phyloP scores from a whole-genome alignment of 2,329 filamentous ascomycete species.

The Aureobasidium sp. region DNA sequence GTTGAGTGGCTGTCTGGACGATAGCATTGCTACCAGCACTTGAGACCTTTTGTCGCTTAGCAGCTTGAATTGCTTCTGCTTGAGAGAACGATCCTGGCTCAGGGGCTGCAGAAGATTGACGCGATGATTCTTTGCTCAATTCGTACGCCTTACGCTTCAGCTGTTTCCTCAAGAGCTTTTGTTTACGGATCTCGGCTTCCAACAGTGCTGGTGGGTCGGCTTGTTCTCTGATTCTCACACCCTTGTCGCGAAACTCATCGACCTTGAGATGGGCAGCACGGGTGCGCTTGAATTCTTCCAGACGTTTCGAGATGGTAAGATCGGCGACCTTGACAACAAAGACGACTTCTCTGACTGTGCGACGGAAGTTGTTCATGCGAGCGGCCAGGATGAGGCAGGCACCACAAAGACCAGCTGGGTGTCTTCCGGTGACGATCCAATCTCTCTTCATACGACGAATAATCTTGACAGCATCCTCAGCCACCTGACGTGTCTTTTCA shows the following conservation, averaged over 20 bases:
- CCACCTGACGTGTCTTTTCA: slow-evolving; percentile 82
- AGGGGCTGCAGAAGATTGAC: slow-evolving; percentile 26
- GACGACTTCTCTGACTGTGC: slow-evolving; percentile 94
- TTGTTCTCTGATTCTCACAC: slow-evolving; percentile 72
- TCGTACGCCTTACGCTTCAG: slow-evolving; percentile 28
- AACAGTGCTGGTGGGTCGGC: slow-evolving; percentile 90
- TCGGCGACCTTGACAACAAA: slow-evolving; percentile 98
- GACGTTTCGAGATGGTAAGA: slow-evolving; percentile 88
- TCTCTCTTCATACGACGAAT: slow-evolving; percentile 95
- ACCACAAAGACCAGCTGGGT: slow-evolving; percentile 93
- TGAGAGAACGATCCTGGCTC: background rate
- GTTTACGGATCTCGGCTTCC: slow-evolving; percentile 61
- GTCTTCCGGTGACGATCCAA: slow-evolving; percentile 96
- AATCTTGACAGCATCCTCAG: slow-evolving; percentile 87
- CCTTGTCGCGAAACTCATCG: slow-evolving; percentile 80
- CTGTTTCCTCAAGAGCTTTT: slow-evolving; percentile 37
- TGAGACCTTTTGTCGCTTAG: slow-evolving; percentile 28
- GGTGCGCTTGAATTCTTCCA: slow-evolving; percentile 92
- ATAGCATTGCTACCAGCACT: slow-evolving; percentile 10
- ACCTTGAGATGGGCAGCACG: slow-evolving; percentile 88
- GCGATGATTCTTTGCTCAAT: slow-evolving; percentile 26
- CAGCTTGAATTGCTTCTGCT: slow-evolving; percentile 18
- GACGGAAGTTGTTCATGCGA: slow-evolving; percentile 97
- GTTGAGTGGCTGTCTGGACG: slow-evolving; percentile 16
- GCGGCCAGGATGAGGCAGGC: slow-evolving; percentile 95